phyloP scores from a whole-genome alignment of 2,329 filamentous ascomycete species.

The Colletotrichum godetiae region DNA sequence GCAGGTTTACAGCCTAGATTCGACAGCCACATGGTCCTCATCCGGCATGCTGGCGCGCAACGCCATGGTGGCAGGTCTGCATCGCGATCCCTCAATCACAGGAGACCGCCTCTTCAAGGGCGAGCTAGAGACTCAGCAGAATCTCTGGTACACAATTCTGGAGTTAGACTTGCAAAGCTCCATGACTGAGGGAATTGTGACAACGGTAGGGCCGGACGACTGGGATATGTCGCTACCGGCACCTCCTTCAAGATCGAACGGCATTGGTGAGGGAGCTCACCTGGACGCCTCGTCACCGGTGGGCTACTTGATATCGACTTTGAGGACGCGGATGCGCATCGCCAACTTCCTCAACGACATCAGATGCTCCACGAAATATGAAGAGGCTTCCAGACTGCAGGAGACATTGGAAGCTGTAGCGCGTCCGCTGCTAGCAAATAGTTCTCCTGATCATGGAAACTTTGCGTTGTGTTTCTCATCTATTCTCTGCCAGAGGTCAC shows the following conservation, averaged over 20 bases:
- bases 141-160: background rate
- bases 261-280: background rate
- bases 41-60: background rate
- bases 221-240: background rate
- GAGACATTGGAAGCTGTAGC: background rate
- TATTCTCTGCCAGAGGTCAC: background rate
- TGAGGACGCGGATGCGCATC: background rate
- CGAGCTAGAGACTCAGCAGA: background rate
- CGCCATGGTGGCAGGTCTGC: background rate
- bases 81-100: background rate
- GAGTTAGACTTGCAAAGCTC: background rate
- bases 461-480: background rate
- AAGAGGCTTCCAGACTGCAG: background rate
- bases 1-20: background rate
- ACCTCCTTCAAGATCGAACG: no score
- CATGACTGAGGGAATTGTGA: background rate
- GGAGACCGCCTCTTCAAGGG: background rate
- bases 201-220: background rate
- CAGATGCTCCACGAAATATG: background rate
- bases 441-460: background rate
- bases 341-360: background rate
- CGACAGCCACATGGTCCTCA: background rate
- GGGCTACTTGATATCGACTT: background rate
- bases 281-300: background rate
- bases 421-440: background rate